Conservation (phyloP, 2,329 filamentous ascomycete genomes). For the Trichophyton verrucosum region DNA sequence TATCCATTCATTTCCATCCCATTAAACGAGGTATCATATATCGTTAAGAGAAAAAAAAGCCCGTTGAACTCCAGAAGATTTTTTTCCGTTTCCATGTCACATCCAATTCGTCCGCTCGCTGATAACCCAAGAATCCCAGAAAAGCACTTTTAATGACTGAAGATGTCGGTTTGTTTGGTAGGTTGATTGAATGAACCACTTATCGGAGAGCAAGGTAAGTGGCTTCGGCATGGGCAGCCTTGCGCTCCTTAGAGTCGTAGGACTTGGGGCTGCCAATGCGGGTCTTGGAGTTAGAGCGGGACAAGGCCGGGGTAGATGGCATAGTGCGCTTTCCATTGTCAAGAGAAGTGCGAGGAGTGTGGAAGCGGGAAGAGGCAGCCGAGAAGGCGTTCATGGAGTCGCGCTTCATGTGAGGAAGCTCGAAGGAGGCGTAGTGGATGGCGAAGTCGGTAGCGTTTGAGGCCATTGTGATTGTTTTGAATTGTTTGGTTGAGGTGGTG, state of each 20-base stretch:
- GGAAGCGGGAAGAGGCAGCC: slow-evolving; percentile 4
- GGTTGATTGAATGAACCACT: neutral
- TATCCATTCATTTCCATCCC: neutral
- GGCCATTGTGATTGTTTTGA: neutral
- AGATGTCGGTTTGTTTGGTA: neutral
- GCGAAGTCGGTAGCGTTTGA: slow-evolving; percentile 3
- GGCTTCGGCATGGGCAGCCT: neutral
- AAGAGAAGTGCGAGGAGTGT: slow-evolving; percentile 1
- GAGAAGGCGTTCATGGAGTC: neutral
- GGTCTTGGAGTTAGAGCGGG: slow-evolving; percentile 3
- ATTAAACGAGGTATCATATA: neutral
- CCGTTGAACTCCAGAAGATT: neutral
- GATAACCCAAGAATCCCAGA: neutral
- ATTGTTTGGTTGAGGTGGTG: neutral
- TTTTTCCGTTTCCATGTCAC: neutral
- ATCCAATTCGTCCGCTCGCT: neutral
- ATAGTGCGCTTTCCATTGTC: slow-evolving; percentile 3
- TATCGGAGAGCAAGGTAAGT: slow-evolving; percentile 5
- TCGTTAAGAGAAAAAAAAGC: neutral
- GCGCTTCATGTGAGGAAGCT: neutral
- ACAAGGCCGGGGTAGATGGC: neutral
- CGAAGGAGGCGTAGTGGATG: slow-evolving; percentile 4
- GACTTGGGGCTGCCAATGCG: neutral
- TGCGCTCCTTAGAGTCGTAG: neutral
- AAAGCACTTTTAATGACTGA: neutral